These are phyloP conservation scores for Vitis rupestris DNA, from an alignment of 164 flowering plant species.

Conservation along the genomic window DNA sequence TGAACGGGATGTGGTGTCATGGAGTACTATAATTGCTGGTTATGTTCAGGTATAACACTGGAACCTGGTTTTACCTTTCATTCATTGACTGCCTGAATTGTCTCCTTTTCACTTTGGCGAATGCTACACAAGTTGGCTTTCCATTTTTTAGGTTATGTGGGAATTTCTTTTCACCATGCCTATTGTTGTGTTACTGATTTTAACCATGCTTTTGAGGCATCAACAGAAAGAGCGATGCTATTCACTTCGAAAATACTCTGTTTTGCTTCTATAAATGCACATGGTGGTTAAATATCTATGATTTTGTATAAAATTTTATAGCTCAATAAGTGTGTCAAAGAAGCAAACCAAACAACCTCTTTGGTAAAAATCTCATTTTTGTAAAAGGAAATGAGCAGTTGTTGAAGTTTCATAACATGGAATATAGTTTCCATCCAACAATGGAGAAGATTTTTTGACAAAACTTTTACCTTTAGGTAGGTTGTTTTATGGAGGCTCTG, in stretches of 20 bases:
- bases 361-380: no score
- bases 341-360: neutral
- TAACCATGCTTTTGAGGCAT: no score
- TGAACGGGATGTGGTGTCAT: constrained; percentile 35
- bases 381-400: neutral
- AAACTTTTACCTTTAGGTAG: constrained; percentile 27
- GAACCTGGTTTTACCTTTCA: neutral
- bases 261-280: no score
- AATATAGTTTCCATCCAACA: neutral
- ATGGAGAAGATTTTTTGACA: neutral
- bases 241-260: no score
- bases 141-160: neutral
- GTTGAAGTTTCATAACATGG: neutral
- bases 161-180: neutral
- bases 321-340: no score
- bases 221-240: no score
- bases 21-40: constrained; percentile 39
- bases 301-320: no score
- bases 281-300: no score
- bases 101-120: neutral
- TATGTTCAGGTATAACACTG: constrained; percentile 26
- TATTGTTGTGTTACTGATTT: neutral
- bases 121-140: neutral
- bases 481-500: constrained; percentile 35
- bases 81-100: neutral